A percentile compares a stretch with the other conserved stretches of the same genome.
These are phyloP conservation scores for Leccinum colubrinum DNA, from an alignment of 1,284 basidiomycete genomes.

Conservation along the genomic window DNA sequence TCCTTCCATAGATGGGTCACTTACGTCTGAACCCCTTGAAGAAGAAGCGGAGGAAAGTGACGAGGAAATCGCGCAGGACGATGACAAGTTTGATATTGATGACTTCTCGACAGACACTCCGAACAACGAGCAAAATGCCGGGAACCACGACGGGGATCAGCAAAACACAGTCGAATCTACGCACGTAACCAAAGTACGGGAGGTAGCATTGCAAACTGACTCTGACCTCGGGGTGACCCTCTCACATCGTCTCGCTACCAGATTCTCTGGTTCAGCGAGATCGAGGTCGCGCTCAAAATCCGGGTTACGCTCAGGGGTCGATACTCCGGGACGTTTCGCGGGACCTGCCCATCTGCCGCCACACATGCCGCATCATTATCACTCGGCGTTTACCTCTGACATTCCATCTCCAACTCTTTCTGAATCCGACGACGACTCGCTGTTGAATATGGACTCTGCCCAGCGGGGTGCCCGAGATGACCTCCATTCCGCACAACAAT, in stretches of 20 bases:
- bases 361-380: constrained; percentile 18
- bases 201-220: constrained; percentile 33
- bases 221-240: constrained; percentile 34
- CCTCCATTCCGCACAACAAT: constrained; percentile 44
- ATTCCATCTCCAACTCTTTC: constrained; percentile 45
- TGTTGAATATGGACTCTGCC: constrained; percentile 26
- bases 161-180: constrained; percentile 20
- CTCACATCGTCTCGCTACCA: constrained; percentile 31
- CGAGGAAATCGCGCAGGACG: constrained; percentile 51
- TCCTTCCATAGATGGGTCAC: constrained; percentile 15
- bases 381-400: constrained; percentile 9
- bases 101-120: constrained; percentile 67
- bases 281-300: constrained; percentile 45
- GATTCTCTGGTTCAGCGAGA: constrained; percentile 34
- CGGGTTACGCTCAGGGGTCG: constrained; percentile 59
- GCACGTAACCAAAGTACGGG: constrained; percentile 30
- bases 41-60: constrained; percentile 39
- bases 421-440: constrained; percentile 34
- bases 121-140: constrained; percentile 32
- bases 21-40: constrained; percentile 35
- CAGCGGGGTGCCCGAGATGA: constrained; percentile 54
- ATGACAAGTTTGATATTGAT: constrained; percentile 88
- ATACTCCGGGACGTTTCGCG: constrained; percentile 77
- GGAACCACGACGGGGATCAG: constrained; percentile 16
- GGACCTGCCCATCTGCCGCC: constrained; percentile 61